Conservation (phyloP, 2,329 filamentous ascomycete genomes). For the Ophiostoma quercus region DNA sequence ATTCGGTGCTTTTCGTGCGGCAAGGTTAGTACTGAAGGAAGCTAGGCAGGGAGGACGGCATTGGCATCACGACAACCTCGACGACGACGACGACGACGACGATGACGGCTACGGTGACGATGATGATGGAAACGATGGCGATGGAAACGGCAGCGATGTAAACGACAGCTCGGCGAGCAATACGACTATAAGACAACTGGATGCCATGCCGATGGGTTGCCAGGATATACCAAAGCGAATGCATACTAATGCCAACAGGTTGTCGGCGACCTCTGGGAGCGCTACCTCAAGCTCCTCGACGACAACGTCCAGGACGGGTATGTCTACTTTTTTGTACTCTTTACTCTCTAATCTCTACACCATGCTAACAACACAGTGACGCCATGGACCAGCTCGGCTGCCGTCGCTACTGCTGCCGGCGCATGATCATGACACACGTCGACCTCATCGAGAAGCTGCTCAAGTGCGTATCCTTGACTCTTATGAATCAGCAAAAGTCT, state of each 20-base stretch:
- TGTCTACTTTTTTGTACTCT: constrained; percentile 30
- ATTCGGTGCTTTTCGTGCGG: constrained; percentile 98
- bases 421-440: constrained; percentile 99
- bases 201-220: background rate
- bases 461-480: constrained; percentile 54
- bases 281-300: constrained; percentile 83
- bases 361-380: constrained; percentile 53
- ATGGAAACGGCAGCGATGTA: no score
- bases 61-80: background rate
- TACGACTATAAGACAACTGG: background rate
- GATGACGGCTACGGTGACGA: background rate
- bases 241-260: constrained; percentile 56
- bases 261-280: constrained; percentile 94
- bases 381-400: constrained; percentile 93
- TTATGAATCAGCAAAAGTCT: background rate
- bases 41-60: background rate
- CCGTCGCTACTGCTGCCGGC: constrained; percentile 94
- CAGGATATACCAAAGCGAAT: background rate
- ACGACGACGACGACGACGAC: background rate
- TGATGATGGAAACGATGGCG: no score
- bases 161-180: no score
- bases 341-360: background rate
- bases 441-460: constrained; percentile 98
- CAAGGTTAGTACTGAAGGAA: constrained; percentile 61
- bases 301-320: constrained; percentile 71